Evolutionary conservation across 2,329 filamentous ascomycete species (phyloP), one percentile per base, ranked within the genome.

Genomic region (Colletotrichum sp.): DNA sequence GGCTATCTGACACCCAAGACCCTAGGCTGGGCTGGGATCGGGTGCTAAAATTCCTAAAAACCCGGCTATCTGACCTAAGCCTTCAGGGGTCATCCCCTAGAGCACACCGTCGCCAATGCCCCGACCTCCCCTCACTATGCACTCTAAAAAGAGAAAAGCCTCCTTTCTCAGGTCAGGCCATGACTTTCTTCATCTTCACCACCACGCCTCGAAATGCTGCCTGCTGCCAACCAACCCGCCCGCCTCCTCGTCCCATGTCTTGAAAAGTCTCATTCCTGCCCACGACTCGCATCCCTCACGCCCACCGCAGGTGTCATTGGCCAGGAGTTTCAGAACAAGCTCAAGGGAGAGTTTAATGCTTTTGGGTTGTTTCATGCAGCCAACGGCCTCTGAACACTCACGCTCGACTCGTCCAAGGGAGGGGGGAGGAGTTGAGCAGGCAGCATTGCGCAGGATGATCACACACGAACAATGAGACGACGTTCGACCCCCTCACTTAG

Each of bases 351-450:
- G 15, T 52, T 69, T 69, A 60, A 48, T 61, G 43, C 52, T 68
- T 76, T 68, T 68, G 43, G 26, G 21, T 59, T 76, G 74, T 74
- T 74, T 76, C 74, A 76, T 76, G 74, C 74, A 34, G n/a, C 16
- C 34, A 60, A 68, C 70, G 64, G 70, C 43, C 21, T 73, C 65
- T 68, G n/a, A 55, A 59, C 28, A 61, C 26, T 21, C 18, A 34
- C 32, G 9, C 32, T 32, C 43, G 48, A 34, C 48, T 36, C 18
- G 34, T 36, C 63, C 60, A n/a, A 32, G 59, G 32, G 24, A 74
- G 52, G 65, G n/a, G n/a, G 65, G 16, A 60, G 12, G 43, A 21
- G 21, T 16, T 8, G 28, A 13, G 5, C 1, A 48, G 43, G 43
- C n/a, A 48, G 43, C 43, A 48, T 48, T 48, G 43, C 43, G 43